Conservation (phyloP, 495 filamentous ascomycete genomes). For the Evernia prunastri region DNA sequence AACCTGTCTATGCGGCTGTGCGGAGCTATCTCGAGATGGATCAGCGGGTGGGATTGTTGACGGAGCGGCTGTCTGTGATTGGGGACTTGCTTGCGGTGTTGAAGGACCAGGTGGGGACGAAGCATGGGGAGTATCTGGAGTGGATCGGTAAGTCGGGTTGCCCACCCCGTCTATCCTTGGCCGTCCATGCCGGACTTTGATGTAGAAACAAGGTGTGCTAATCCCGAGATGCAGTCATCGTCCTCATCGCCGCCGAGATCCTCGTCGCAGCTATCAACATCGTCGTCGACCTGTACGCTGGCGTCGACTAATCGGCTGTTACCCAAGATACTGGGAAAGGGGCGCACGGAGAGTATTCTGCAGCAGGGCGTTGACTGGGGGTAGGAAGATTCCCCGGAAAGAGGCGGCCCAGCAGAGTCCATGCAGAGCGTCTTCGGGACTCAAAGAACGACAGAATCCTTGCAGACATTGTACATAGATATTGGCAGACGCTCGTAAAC, state of each 20-base stretch:
- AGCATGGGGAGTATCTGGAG: slow-evolving; percentile 91
- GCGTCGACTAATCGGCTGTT: slow-evolving; percentile 50
- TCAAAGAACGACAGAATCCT: not conserved
- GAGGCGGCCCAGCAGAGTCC: not conserved
- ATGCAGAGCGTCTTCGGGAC: not conserved
- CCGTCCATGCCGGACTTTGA: not conserved
- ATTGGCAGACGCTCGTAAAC: not conserved
- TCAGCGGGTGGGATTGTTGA: slow-evolving; percentile 83
- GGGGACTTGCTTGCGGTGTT: slow-evolving; percentile 88
- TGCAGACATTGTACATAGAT: not conserved
- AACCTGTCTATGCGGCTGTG: slow-evolving; percentile 91
- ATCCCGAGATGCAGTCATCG: slow-evolving; percentile 57
- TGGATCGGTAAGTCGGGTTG: slow-evolving; percentile 70
- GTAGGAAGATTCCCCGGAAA: not conserved
- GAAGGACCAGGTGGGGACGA: slow-evolving; percentile 92
- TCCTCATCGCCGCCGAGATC: slow-evolving; percentile 94
- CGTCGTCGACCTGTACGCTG: slow-evolving; percentile 87
- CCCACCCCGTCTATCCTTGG: not conserved
- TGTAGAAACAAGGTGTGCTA: not conserved
- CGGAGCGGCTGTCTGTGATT: slow-evolving; percentile 86
- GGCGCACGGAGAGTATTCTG: not conserved
- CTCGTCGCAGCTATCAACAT: slow-evolving; percentile 93
- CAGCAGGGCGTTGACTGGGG: not conserved
- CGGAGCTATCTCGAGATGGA: slow-evolving; percentile 96
- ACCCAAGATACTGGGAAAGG: not conserved